Base-by-base conservation (phyloP, 2,329 filamentous ascomycete species). In the Colletotrichum aenigma region DNA sequence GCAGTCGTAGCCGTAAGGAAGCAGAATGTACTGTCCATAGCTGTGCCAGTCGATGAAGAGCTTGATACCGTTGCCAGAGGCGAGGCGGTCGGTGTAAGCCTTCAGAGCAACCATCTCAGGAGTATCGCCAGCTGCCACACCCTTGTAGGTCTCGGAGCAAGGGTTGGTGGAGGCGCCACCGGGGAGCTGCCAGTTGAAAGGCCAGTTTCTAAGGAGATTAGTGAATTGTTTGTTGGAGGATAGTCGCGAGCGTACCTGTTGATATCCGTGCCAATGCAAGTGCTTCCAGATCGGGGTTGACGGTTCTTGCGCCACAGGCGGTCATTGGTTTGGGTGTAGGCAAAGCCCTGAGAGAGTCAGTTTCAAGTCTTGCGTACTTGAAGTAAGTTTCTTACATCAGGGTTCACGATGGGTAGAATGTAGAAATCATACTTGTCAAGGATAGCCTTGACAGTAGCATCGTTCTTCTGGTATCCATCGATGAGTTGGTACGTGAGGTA, bases 391-490 rank as follows among this genome's bases (percentile, higher is more conserved):
- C 84, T 79, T 80, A 88, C 90, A 71, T 93, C 91, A 0, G 91
- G 90, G 79, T 93, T 93, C 18, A 91, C 90, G 28, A 93, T 83
- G 4, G 91, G 91, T 76, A 93, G 87, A 78, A 94, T 88, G 81
- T 92, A 93, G 78, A 92, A 92, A 83, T 94, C 93, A 80, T 92
- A 93, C 71, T 87, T 90, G 82, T 93, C 87, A 28, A 93, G 86
- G 69, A 90, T 87, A 1, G 82, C 80, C 52, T 82, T 85, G 52
- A 88, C 81, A 5, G 83, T 81, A n/a, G 83, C 78, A 16, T 83
- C 80, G 21, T 82, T 81, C 36, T 79, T 80, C n/a, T 77, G 71
- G 78, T 90, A 90, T 66, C 86, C 85, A 43, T 83, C 83, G 21
- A 91, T 82, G 36, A 92, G 83, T 21, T 85, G 82, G 76, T 87